A percentile compares a stretch with the other conserved stretches of the same genome.
phyloP scores from a whole-genome alignment of 176 grass and related monocot species.

The Paspalum notatum region DNA sequence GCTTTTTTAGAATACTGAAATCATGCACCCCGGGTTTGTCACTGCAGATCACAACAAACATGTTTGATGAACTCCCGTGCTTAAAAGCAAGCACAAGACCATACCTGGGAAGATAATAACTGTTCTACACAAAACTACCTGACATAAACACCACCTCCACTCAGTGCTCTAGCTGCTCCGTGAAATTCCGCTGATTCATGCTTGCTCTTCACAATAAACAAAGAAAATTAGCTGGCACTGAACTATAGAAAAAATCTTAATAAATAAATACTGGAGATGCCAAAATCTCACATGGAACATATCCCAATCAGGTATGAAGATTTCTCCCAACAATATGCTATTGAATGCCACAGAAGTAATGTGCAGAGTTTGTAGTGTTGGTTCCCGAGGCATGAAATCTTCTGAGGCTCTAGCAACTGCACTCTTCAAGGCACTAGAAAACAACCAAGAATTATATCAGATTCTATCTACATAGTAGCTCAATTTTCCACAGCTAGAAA shows the following conservation, averaged over 20 bases:
- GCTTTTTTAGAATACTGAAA: constrained; percentile 53
- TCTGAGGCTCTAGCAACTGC: constrained; percentile 66
- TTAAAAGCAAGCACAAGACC: background rate
- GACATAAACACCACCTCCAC: constrained; percentile 61
- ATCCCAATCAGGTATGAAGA: constrained; percentile 70
- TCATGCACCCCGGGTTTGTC: constrained; percentile 61
- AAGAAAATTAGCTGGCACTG: constrained; percentile 18
- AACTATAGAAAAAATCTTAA: background rate
- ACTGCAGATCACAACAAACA: constrained; percentile 28
- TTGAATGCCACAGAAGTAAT: constrained; percentile 58
- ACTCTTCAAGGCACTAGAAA: constrained; percentile 51
- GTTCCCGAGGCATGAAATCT: constrained; percentile 63
- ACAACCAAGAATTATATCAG: background rate
- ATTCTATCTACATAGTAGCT: constrained; percentile 31
- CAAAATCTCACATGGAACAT: constrained; percentile 66
- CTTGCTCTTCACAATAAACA: constrained; percentile 43
- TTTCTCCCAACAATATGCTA: constrained; percentile 58
- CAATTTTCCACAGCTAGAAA: constrained; percentile 5
- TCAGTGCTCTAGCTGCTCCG: constrained; percentile 55
- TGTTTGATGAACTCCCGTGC: background rate
- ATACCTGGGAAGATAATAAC: background rate
- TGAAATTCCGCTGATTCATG: constrained; percentile 58
- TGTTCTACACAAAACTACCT: constrained; percentile 31
- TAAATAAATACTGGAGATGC: background rate
- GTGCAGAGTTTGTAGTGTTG: constrained; percentile 55